These are phyloP conservation scores for Ilex paraguariensis DNA, from an alignment of 305 asterid species.

Conservation along the genomic window DNA sequence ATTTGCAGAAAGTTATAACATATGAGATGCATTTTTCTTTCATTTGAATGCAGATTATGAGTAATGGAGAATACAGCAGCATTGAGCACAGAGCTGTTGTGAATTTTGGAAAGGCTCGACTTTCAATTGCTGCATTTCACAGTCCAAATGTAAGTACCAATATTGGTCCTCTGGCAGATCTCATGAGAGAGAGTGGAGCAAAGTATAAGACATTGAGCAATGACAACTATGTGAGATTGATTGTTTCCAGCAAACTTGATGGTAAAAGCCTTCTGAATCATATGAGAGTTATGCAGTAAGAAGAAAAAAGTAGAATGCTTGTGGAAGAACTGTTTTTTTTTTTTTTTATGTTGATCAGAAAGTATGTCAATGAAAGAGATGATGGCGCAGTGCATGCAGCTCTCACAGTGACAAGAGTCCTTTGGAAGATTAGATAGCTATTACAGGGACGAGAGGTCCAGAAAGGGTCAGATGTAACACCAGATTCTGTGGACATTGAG, in stretches of 20 bases:
- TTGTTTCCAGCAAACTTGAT: neutral
- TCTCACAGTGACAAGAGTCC: too few species aligned
- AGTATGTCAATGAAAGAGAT: too few species aligned
- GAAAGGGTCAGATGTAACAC: too few species aligned
- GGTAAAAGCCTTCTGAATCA: neutral
- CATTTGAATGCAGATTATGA: constrained; percentile 25
- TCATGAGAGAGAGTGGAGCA: neutral
- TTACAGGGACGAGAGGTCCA: too few species aligned
- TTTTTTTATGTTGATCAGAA: too few species aligned
- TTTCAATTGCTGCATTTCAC: constrained; percentile 40
- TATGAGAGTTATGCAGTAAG: neutral
- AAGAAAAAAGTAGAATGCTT: too few species aligned
- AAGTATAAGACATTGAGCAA: neutral
- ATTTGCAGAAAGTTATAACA: too few species aligned
- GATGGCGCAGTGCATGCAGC: too few species aligned
- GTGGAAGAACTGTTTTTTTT: too few species aligned
- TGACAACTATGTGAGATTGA: neutral
- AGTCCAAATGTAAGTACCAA: constrained; percentile 16
- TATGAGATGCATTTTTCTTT: neutral
- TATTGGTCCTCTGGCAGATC: constrained; percentile 18
- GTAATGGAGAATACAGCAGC: constrained; percentile 31
- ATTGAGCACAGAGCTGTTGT: constrained; percentile 40
- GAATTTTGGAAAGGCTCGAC: constrained; percentile 23
- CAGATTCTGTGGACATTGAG: too few species aligned
- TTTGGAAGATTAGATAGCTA: too few species aligned